A percentile compares a stretch with the other conserved stretches of the same genome.
phyloP scores from a whole-genome alignment of 164 flowering plant genomes.

The Umbilicus rupestris region DNA sequence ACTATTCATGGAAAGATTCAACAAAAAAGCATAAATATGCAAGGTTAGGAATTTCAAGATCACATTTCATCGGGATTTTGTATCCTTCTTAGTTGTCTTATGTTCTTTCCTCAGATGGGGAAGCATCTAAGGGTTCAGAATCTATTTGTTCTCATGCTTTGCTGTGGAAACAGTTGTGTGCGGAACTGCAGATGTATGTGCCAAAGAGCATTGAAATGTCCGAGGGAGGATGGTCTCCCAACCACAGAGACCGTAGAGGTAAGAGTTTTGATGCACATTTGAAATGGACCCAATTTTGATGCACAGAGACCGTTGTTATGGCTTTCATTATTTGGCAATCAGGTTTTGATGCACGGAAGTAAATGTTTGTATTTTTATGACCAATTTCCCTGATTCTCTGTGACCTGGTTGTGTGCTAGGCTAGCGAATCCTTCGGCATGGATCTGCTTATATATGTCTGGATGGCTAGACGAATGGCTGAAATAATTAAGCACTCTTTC shows the following conservation, averaged over 20 bases:
- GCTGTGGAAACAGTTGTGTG: not conserved
- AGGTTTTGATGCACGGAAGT: not conserved
- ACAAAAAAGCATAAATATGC: not conserved
- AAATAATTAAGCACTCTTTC: not conserved
- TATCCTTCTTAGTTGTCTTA: not conserved
- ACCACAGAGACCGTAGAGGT: not conserved
- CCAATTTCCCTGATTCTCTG: not conserved
- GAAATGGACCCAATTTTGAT: not conserved
- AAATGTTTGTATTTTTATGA: not conserved
- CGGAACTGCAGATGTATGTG: not conserved
- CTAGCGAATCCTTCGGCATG: not conserved
- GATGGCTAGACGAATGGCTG: not conserved
- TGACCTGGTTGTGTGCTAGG: not conserved
- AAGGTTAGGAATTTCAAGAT: not conserved
- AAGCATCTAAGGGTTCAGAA: not conserved
- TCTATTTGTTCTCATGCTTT: not conserved
- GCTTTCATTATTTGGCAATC: not conserved
- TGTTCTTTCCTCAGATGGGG: not conserved
- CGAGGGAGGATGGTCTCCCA: not conserved
- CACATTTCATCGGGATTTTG: not conserved
- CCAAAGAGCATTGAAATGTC: not conserved
- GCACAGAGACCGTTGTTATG: not conserved
- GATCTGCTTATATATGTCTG: not conserved
- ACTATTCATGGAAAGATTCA: not conserved
- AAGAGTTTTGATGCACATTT: not conserved